phyloP scores from a whole-genome alignment of 1,284 basidiomycete genomes.

The Vanrija sp. region DNA sequence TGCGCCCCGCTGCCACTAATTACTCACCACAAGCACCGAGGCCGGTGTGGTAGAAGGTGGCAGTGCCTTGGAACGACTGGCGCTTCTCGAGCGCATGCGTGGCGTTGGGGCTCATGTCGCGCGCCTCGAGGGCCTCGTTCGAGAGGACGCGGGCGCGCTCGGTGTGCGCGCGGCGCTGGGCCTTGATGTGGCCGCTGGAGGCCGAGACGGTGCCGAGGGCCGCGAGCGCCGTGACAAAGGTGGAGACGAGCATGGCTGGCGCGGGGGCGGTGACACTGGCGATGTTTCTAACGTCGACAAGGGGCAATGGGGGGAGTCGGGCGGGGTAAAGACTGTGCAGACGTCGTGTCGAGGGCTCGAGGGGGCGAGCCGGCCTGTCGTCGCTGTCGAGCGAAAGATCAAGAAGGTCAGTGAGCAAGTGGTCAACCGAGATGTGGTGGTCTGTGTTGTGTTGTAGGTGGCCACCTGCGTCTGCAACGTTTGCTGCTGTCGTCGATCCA shows the following conservation, averaged over 20 bases:
- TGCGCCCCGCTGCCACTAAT: neutral
- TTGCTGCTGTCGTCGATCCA: no score
- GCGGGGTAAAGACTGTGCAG: no score
- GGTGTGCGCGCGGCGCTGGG: neutral
- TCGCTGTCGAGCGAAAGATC: no score
- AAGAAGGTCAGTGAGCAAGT: no score
- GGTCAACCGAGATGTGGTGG: no score
- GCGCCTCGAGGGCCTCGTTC: neutral
- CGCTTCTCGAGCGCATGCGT: neutral
- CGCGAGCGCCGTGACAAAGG: neutral
- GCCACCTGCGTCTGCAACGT: no score
- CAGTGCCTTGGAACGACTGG: conserved; percentile 6
- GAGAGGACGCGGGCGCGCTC: neutral
- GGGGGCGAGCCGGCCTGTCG: no score
- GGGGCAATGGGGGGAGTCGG: no score
- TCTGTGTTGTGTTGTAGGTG: no score
- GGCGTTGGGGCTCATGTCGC: neutral
- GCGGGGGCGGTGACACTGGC: no score
- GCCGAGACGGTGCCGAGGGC: neutral
- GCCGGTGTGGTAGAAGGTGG: conserved; percentile 18
- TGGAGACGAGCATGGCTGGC: neutral
- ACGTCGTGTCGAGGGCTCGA: no score
- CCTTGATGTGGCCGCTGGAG: neutral
- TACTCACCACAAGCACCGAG: conserved; percentile 18
- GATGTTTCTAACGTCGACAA: no score